Evolutionary conservation across 805 yeast genomes (phyloP), one percentile per base, ranked within the genome.

Genomic region (Kregervanrija fluxuum): DNA sequence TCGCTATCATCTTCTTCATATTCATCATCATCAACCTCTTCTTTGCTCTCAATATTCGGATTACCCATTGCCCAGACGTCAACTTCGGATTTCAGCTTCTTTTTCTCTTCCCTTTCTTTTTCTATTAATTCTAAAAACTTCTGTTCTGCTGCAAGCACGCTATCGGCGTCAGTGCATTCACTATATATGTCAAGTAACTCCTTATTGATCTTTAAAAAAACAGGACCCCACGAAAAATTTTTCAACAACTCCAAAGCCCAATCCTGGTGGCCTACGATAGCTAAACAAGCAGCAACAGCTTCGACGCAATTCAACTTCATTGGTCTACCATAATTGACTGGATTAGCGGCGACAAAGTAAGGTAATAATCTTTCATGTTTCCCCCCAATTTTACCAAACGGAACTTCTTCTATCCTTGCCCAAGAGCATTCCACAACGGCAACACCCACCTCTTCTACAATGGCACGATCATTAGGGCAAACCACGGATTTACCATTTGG

Each of bases 391-490:
- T 85, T 87, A 48, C 74, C 69, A 64, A 93, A 93, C 4, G 99
- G 99, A n/a, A 93, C 80, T 62, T 93, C 99, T 45, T 89, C 95
- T n/a, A 93, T 62, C 44, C 98, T 70, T 0, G 99, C 99, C 99
- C 99, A 93, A 2, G 96, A 88, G 65, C 98, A 91, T 61, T 93
- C 99, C 2, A 93, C 98, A 8, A 93, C 99, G 0, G 99, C 96
- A n/a, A 89, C 93, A 33, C 99, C 99, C 35, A 70, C 60, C 30
- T 71, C 71, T 54, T 85, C 95, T 0, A 89, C 95, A 11, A 87
- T 72, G 39, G 77, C 85, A 35, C 65, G 59, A 61, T 93, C 99
- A 52, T 84, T 73, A 0, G 98, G 98, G 61, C 95, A 87, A 1
- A 93, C 96, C 1, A 88, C 90, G 6, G 78, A 74, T 56, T 81